phyloP scores from a whole-genome alignment of 192 early-diverging fungal species.

The Rhizophagus clarus region DNA sequence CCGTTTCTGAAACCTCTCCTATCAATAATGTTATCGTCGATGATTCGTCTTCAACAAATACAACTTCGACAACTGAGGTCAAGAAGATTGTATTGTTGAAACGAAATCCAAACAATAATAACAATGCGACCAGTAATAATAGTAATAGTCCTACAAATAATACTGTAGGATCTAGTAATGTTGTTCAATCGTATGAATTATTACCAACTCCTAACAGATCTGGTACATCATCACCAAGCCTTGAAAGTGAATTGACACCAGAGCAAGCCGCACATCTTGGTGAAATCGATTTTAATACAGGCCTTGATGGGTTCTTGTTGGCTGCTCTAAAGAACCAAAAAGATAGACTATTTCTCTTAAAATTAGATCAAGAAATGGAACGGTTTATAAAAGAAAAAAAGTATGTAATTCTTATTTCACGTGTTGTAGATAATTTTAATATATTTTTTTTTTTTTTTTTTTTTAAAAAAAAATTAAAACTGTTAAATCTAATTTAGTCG shows the following conservation, averaged over 20 bases:
- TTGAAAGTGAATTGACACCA: constrained; percentile 4
- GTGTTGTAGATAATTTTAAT: neutral
- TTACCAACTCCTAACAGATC: constrained; percentile 9
- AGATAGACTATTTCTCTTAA: constrained; percentile 70
- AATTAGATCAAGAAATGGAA: constrained; percentile 66
- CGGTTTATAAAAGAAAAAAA: constrained; percentile 58
- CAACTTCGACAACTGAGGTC: neutral
- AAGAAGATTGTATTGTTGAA: constrained; percentile 24
- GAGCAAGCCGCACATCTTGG: constrained; percentile 22
- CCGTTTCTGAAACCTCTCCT: constrained; percentile 14
- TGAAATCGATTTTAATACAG: constrained; percentile 36
- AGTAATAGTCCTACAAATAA: neutral
- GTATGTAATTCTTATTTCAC: constrained; percentile 40
- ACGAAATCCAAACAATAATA: constrained; percentile 18
- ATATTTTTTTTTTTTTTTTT: constrained; percentile 5
- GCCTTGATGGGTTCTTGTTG: constrained; percentile 62
- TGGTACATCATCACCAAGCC: constrained; percentile 22
- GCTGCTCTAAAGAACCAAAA: constrained; percentile 61
- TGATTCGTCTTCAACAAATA: constrained; percentile 2
- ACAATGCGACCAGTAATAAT: constrained; percentile 2
- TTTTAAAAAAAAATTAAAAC: neutral
- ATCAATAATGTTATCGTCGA: neutral
- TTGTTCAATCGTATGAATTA: neutral
- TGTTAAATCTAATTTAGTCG: constrained; percentile 42
- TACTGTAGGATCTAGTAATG: neutral